Evolutionary conservation across 2,329 filamentous ascomycete genomes (phyloP), one percentile per base, ranked within the genome.

Genomic region (Neofusicoccum sp.): DNA sequence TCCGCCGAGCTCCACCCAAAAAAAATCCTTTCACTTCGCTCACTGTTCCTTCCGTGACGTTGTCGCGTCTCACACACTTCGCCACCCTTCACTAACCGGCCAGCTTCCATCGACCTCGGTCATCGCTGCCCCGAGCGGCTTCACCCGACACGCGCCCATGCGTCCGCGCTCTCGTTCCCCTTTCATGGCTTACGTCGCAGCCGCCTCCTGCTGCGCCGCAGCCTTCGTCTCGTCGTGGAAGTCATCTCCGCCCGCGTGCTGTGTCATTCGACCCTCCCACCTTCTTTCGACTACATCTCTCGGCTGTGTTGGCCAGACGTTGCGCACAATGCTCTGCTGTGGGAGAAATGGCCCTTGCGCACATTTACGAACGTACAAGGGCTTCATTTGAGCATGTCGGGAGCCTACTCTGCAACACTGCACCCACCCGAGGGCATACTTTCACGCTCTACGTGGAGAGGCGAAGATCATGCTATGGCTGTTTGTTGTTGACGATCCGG

Each of bases 281-380:
- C 33, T 56, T 56, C 26, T 56, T 56, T 56, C 14, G 28, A 56
- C 51, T 56, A 31, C 51, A 56, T n/a, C 9, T 28, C 20, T 38
- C 31, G 8, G 11, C 28, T 24, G 26, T n/a, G n/a, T n/a, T n/a
- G n/a, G n/a, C n/a, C n/a, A n/a, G n/a, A n/a, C n/a, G n/a, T n/a
- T n/a, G n/a, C n/a, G n/a, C n/a, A n/a, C n/a, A n/a, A n/a, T n/a
- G n/a, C n/a, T n/a, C n/a, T n/a, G n/a, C n/a, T n/a, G n/a, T n/a
- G n/a, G n/a, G n/a, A n/a, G n/a, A n/a, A n/a, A n/a, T n/a, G n/a
- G n/a, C n/a, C n/a, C n/a, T n/a, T n/a, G n/a, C n/a, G n/a, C n/a
- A n/a, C n/a, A n/a, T n/a, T n/a, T n/a, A n/a, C n/a, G n/a, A n/a
- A n/a, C n/a, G n/a, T n/a, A n/a, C n/a, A n/a, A n/a, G n/a, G n/a